A percentile compares a stretch with the other conserved stretches of the same genome.
Conservation (phyloP, 805 yeast genomes). For the Candida suzukii region DNA sequence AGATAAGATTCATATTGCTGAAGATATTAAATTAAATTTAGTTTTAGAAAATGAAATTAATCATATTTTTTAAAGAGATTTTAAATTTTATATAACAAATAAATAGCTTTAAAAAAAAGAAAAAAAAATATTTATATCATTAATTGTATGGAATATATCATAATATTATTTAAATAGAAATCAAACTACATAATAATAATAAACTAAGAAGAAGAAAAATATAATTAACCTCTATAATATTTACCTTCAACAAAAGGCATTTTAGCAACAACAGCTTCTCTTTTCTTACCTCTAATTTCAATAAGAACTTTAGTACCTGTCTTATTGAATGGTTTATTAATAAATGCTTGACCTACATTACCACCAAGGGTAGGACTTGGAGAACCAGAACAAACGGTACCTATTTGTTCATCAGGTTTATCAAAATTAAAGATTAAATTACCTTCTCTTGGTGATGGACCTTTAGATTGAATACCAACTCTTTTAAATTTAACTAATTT, state of each 20-base stretch:
- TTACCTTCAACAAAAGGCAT: constrained; percentile 78
- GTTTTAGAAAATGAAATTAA: too few relatives aligned
- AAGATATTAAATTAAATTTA: too few relatives aligned
- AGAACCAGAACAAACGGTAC: constrained; percentile 53
- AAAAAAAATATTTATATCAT: too few relatives aligned
- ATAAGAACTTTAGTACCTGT: constrained; percentile 66
- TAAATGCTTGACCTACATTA: constrained; percentile 89
- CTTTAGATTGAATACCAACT: constrained; percentile 68
- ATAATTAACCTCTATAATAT: constrained; percentile 44
- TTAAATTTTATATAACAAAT: too few relatives aligned
- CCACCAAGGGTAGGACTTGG: constrained; percentile 55
- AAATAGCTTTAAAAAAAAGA: too few relatives aligned
- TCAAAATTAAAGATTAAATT: constrained; percentile 51
- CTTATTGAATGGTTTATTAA: constrained; percentile 64
- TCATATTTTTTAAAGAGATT: too few relatives aligned
- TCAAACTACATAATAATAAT: neutral
- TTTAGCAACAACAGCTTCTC: constrained; percentile 69
- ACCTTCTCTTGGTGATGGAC: constrained; percentile 92
- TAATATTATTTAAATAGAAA: neutral
- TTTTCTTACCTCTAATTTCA: constrained; percentile 76
- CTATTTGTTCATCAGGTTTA: constrained; percentile 45
- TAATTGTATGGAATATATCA: too few relatives aligned
- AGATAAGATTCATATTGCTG: too few relatives aligned
- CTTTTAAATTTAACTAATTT: constrained; percentile 57
- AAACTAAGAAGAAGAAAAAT: neutral